Evolutionary conservation across 306 rosid genomes (phyloP), one percentile per base, ranked within the genome.

Genomic region (Abrus pulchellus): DNA sequence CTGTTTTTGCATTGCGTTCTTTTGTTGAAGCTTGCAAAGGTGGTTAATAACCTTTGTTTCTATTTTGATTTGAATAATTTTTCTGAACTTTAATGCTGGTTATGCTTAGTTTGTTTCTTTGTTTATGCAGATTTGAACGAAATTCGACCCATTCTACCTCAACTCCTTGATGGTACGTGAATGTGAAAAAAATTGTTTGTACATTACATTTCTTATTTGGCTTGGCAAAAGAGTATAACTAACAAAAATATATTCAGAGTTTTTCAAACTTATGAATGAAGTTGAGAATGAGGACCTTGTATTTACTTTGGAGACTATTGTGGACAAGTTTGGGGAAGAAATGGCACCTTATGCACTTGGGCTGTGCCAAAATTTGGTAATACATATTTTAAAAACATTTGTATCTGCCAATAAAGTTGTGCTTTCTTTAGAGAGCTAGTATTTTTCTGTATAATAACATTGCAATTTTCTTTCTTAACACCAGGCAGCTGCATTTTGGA

Each of bases 311-410:
- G 97, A 94, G 90, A 94, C 97, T 72, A 94, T 94, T 74, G 98
- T 94, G 82, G 98, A 94, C 78, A 94, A 94, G 75, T 94, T 94
- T 64, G 98, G 97, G 78, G 98, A 94, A 88, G 97, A 94, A 87
- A 94, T 94, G 94, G 97, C 97, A 69, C 97, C 98, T 68, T 94
- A 94, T 85, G 98, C 98, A 6, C 88, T 94, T 81, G 97, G 98
- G 60, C 85, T 94, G 69, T 94, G 98, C 87, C 94, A 91, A 82
- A 90, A 89, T 86, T 87, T 94, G 97, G 98, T 94, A 92, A 87
- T 59, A 75, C 70, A 62, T 70, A 49, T 65, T 12, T 40, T 41
- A 44, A 0, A 63, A 50, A 30, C 29, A 68, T 28, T 62, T 54
- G 14, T 47, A 45, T 67, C 57, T 63, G 28, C 45, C 57, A 33